Evolutionary conservation across 2,329 filamentous ascomycete genomes (phyloP).

Genomic region (Westerdykella sp.): DNA sequence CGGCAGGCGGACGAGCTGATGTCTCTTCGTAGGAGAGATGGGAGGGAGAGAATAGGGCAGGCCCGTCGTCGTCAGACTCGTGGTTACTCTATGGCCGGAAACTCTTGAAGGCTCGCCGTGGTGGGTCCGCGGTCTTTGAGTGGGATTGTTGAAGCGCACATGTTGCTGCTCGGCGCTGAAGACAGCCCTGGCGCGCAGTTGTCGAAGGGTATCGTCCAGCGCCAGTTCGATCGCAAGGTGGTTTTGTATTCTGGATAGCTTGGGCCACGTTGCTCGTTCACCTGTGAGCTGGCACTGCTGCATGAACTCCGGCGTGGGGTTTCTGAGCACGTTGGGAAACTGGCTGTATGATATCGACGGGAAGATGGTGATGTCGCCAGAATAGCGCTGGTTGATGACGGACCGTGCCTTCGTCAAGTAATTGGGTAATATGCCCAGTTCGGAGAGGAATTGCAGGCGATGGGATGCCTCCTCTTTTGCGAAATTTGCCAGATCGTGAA

Average conservation of each 20-base stretch:
- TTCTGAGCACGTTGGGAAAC: conserved; percentile 70
- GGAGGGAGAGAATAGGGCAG: conserved; percentile 15
- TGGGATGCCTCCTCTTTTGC: conserved; percentile 76
- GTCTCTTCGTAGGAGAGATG: conserved; percentile 1
- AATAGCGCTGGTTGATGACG: conserved; percentile 84
- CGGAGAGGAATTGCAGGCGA: conserved; percentile 70
- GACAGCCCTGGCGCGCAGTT: conserved; percentile 60
- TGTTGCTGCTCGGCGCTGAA: conserved; percentile 59
- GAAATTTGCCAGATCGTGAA: conserved; percentile 62
- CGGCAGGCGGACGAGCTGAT: conserved; percentile 3
- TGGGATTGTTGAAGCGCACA: conserved; percentile 19
- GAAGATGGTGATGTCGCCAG: conserved; percentile 90
- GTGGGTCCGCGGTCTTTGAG: conserved; percentile 18
- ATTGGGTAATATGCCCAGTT: conserved; percentile 74
- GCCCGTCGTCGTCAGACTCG: conserved; percentile 14
- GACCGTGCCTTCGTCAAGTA: conserved; percentile 71
- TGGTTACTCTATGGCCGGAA: conserved; percentile 9
- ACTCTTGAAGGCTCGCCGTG: conserved; percentile 13
- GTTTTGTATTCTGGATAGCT: conserved; percentile 76
- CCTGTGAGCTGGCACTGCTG: conserved; percentile 67
- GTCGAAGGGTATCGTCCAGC: conserved; percentile 67
- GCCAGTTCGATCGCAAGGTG: conserved; percentile 84
- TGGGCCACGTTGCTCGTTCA: conserved; percentile 87
- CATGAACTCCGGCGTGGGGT: conserved; percentile 86
- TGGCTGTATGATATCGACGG: conserved; percentile 71